phyloP scores from a whole-genome alignment of 495 filamentous ascomycete genomes.

The Delitschia confertaspora region DNA sequence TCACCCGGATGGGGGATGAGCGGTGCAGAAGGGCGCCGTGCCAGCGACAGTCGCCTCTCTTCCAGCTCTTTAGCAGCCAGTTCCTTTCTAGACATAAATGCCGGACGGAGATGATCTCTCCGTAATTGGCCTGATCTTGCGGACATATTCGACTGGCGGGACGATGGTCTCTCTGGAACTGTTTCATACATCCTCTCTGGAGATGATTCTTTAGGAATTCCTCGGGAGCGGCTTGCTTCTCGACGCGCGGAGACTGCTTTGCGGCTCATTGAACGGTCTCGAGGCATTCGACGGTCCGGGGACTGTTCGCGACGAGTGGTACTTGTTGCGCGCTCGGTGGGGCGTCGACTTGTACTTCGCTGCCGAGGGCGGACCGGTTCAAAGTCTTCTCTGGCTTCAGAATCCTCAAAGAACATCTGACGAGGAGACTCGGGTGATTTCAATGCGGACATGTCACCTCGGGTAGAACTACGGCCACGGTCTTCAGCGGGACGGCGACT shows the following conservation, averaged over 20 bases:
- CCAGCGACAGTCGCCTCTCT: conserved; percentile 73
- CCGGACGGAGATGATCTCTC: conserved; percentile 1
- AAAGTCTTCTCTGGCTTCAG: conserved; percentile 34
- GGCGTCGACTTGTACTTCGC: conserved; percentile 52
- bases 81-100: conserved; percentile 46
- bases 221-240: conserved; percentile 16
- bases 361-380: conserved; percentile 38
- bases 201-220: conserved; percentile 15
- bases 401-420: conserved; percentile 36
- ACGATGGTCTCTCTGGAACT: conserved; percentile 6
- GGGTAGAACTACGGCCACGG: conserved; percentile 19
- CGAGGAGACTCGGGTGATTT: conserved; percentile 22
- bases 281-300: conserved; percentile 29
- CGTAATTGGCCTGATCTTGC: conserved; percentile 12
- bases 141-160: conserved; percentile 21
- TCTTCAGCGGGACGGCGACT: conserved; percentile 28
- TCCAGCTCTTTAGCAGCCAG: conserved; percentile 78
- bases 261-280: conserved; percentile 25
- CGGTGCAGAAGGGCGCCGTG: conserved; percentile 66
- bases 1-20: conserved; percentile 73
- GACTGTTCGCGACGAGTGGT: conserved; percentile 41
- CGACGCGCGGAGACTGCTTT: conserved; percentile 11
- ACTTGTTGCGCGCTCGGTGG: conserved; percentile 41
- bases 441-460: conserved; percentile 6
- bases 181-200: conserved; percentile 16